Base-by-base conservation (phyloP, 2,329 filamentous ascomycete genomes). In the Aureobasidium zeae region DNA sequence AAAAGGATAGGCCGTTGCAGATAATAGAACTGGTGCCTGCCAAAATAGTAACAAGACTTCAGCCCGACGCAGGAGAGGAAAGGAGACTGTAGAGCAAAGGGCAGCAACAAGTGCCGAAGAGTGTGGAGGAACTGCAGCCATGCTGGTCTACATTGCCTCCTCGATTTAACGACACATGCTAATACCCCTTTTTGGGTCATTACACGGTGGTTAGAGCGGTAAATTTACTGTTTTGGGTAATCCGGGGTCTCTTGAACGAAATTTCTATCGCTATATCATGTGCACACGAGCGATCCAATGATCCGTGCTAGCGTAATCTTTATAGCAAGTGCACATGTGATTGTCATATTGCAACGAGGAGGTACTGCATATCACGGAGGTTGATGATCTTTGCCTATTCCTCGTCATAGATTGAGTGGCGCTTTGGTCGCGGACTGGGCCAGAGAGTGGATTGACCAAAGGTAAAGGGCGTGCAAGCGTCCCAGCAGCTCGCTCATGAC, bases 331-430 rank as follows among this genome's bases (percentile, higher is more conserved):
- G n/a, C n/a, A n/a, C n/a, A n/a, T n/a, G n/a, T n/a, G n/a, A n/a
- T n/a, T n/a, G n/a, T n/a, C n/a, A n/a, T n/a, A n/a, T n/a, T n/a
- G n/a, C 22, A 25, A 25, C 7, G 22, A 25, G 22, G 11, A 25
- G 11, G 22, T 25, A 25, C 7, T 7, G 22, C 7, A 11, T 25
- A 6, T 25, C 28, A 5, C 28, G 5, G 28, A n/a, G n/a, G 12
- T 2, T 13, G 39, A 5, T 6, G 30, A 43, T 43, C 39, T 26
- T 43, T 43, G 39, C 39, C 39, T 43, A 30, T 43, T 43, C 39
- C 39, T 43, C 29, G 9, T 20, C 12, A 15, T 8, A 33, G 39
- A 19, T 9, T 33, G 22, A 30, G 11, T 15, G 22, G 13, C 30
- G 39, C 29, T 33, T 29, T 29, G 39, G 39, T 43, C 39, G 39